These are phyloP conservation scores for Fusarium lateritium DNA, from an alignment of 2,329 filamentous ascomycete species.

Conservation along the genomic window DNA sequence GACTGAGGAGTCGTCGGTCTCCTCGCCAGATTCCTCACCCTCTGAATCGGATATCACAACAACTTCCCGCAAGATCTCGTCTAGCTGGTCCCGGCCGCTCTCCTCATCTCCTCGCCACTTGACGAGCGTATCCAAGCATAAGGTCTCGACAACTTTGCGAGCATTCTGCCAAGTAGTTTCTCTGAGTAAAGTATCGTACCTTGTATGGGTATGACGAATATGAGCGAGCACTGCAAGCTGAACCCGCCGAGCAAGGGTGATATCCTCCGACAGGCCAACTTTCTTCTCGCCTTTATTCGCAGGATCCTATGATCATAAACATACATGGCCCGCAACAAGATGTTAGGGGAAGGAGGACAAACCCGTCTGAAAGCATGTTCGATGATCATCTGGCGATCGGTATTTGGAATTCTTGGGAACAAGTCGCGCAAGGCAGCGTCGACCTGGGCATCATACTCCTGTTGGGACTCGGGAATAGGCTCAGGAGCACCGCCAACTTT, in stretches of 20 bases:
- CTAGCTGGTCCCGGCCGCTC: constrained; percentile 76
- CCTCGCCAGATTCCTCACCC: constrained; percentile 60
- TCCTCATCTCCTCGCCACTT: constrained; percentile 82
- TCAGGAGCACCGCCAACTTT: constrained; percentile 61
- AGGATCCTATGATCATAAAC: constrained; percentile 59
- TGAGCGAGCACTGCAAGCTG: constrained; percentile 77
- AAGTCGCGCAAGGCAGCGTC: constrained; percentile 74
- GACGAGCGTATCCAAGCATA: constrained; percentile 75
- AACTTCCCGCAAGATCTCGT: constrained; percentile 76
- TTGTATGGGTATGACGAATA: constrained; percentile 76
- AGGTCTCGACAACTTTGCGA: constrained; percentile 71
- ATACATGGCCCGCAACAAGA: constrained; percentile 16
- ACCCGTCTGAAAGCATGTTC: constrained; percentile 75
- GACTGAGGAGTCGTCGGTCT: constrained; percentile 54
- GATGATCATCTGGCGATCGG: constrained; percentile 74
- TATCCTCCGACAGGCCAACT: constrained; percentile 70
- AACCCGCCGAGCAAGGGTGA: constrained; percentile 73
- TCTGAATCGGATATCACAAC: constrained; percentile 76
- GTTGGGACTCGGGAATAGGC: constrained; percentile 71
- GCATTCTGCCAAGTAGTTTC: constrained; percentile 73
- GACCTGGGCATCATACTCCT: constrained; percentile 73
- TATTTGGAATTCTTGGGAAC: constrained; percentile 76
- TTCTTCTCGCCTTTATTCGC: constrained; percentile 67
- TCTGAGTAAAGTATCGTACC: constrained; percentile 73
- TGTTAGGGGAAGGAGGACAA: constrained; percentile 48